Percentiles rank a stretch among this genome's conserved stretches.
Conservation (phyloP, 1,284 basidiomycete genomes). For the Heterobasidion parviporum region DNA sequence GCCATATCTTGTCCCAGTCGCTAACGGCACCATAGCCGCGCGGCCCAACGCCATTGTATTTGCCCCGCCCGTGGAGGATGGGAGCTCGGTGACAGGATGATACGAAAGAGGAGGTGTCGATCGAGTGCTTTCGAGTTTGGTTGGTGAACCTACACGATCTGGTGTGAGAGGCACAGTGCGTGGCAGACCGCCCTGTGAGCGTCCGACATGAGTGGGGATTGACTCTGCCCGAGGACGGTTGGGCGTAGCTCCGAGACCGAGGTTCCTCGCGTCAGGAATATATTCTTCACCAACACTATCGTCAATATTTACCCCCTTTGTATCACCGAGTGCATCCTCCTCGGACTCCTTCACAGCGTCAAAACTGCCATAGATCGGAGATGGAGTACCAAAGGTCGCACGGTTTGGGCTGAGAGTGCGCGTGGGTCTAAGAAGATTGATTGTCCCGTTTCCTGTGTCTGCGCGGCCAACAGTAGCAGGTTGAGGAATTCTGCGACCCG, state of each 20-base stretch:
- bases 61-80: background rate
- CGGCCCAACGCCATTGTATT: background rate
- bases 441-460: constrained; percentile 5
- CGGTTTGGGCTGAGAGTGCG: constrained; percentile 23
- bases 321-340: constrained; percentile 5
- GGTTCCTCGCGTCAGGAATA: background rate
- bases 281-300: background rate
- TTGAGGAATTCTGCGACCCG: constrained; percentile 6
- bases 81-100: constrained; percentile 1
- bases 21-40: constrained; percentile 21
- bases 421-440: constrained; percentile 23
- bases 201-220: constrained; percentile 27
- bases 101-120: background rate
- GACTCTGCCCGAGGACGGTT: constrained; percentile 2
- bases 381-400: constrained; percentile 9
- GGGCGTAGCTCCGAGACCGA: background rate
- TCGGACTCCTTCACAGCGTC: constrained; percentile 4
- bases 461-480: background rate
- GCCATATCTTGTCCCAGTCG: constrained; percentile 46
- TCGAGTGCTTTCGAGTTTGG: background rate
- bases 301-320: background rate
- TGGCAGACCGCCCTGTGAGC: constrained; percentile 26
- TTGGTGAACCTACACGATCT: background rate
- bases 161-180: constrained; percentile 29
- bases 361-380: constrained; percentile 2